Conservation (phyloP, 768 basidiomycete genomes). For the Dentipellis fragilis region DNA sequence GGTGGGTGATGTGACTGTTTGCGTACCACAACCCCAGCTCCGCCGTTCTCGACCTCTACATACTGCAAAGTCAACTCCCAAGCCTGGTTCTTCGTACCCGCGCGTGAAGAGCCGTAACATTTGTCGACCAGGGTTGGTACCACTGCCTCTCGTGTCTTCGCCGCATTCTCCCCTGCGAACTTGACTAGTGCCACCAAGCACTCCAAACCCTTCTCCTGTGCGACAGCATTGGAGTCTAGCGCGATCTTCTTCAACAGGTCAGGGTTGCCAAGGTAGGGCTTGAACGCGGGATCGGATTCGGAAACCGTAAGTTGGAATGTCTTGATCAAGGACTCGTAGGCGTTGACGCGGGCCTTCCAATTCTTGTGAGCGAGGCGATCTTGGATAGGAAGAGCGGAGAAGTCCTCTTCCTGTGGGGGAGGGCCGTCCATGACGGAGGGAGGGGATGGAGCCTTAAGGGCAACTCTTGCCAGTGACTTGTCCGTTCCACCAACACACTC, state of each 20-base stretch:
- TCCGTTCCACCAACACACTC: background rate
- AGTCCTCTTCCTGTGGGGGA: conserved; percentile 91
- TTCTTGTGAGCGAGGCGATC: conserved; percentile 91
- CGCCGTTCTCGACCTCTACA: conserved; percentile 88
- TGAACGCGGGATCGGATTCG: conserved; percentile 90
- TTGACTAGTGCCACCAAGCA: conserved; percentile 79
- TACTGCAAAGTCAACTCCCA: conserved; percentile 82
- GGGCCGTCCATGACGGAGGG: conserved; percentile 68
- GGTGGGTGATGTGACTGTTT: conserved; percentile 5
- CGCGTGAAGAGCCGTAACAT: conserved; percentile 83
- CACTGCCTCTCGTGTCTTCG: conserved; percentile 69
- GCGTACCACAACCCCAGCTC: conserved; percentile 82
- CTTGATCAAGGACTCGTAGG: conserved; percentile 80
- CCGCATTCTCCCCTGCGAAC: conserved; percentile 83
- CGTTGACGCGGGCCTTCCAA: conserved; percentile 96
- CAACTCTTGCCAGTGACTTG: conserved; percentile 1
- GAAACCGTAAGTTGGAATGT: conserved; percentile 83
- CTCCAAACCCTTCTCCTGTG: conserved; percentile 96
- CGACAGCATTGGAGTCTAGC: conserved; percentile 89
- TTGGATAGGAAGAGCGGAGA: conserved; percentile 62
- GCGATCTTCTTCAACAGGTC: conserved; percentile 80
- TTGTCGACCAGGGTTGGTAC: conserved; percentile 94
- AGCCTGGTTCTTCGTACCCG: conserved; percentile 83
- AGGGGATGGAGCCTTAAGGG: conserved; percentile 11
- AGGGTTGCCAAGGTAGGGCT: conserved; percentile 70